A percentile compares a stretch with the other conserved stretches of the same genome.
phyloP scores from a whole-genome alignment of 2,329 filamentous ascomycete genomes.

The Podosphaera xanthii region DNA sequence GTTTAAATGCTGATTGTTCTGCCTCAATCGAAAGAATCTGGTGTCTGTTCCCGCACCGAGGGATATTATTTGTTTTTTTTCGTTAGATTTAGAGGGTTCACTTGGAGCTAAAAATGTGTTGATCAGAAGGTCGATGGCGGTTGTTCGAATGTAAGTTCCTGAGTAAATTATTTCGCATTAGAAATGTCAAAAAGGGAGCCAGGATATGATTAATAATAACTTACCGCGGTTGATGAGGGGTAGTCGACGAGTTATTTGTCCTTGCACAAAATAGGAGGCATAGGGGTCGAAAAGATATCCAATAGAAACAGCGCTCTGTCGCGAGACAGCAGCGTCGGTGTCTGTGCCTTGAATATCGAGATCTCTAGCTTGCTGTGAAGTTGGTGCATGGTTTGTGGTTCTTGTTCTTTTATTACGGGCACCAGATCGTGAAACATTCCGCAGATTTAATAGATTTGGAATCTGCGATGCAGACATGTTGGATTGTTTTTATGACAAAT shows the following conservation, averaged over 20 bases:
- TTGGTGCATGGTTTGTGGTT: constrained; percentile 9
- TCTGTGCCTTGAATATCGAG: constrained; percentile 70
- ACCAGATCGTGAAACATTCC: constrained; percentile 22
- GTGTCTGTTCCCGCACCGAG: constrained; percentile 90
- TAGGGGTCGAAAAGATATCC: constrained; percentile 73
- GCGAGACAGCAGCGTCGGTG: constrained; percentile 69
- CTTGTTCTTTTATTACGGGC: constrained; percentile 14
- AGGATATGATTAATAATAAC: constrained; percentile 6
- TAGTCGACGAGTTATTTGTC: constrained; percentile 37
- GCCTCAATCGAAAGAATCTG: constrained; percentile 48
- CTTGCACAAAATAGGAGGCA: constrained; percentile 43
- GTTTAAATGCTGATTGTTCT: constrained; percentile 12
- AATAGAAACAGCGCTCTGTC: constrained; percentile 66
- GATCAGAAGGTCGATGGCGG: constrained; percentile 59
- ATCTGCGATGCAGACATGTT: constrained; percentile 51
- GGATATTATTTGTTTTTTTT: constrained; percentile 57
- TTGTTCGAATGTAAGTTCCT: constrained; percentile 87
- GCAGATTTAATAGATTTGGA: constrained; percentile 47
- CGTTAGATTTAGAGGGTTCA: constrained; percentile 7
- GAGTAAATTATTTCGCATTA: background rate
- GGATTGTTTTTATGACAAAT: background rate
- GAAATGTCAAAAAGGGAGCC: background rate
- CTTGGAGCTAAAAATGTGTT: constrained; percentile 35
- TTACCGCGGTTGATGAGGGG: constrained; percentile 87
- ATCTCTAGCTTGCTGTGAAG: constrained; percentile 32